Conservation (phyloP, 768 basidiomycete species). For the Dentipellis sp. region DNA sequence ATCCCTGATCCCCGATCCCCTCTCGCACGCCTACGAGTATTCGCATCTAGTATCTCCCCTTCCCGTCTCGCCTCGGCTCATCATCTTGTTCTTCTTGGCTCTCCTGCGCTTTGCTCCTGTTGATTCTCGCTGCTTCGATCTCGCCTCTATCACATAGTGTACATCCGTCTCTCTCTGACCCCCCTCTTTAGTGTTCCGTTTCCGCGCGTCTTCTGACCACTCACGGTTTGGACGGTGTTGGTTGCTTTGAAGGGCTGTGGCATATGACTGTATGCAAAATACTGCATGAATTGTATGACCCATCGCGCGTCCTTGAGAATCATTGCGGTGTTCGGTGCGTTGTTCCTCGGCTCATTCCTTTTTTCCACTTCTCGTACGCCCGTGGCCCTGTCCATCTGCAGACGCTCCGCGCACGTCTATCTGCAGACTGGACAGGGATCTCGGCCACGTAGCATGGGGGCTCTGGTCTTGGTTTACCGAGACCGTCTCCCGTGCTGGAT, state of each 20-base stretch:
- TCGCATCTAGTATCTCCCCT: not conserved
- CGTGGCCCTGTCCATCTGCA: too few relatives aligned
- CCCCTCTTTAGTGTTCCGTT: not conserved
- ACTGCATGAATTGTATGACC: too few relatives aligned
- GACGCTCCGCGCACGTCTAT: not conserved
- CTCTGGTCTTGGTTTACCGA: not conserved
- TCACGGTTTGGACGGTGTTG: too few relatives aligned
- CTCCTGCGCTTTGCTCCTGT: not conserved
- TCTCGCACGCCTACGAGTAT: not conserved
- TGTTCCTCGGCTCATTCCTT: too few relatives aligned
- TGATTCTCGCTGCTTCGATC: not conserved
- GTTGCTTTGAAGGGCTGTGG: too few relatives aligned
- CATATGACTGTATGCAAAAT: too few relatives aligned
- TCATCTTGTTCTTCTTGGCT: not conserved
- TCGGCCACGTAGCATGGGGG: not conserved
- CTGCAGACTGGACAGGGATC: not conserved
- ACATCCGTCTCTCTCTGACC: not conserved
- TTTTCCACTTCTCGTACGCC: too few relatives aligned
- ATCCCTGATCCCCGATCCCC: not conserved
- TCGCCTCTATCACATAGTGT: not conserved
- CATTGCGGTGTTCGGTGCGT: too few relatives aligned
- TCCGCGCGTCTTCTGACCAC: not conserved
- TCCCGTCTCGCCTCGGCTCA: not conserved
- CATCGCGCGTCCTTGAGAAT: too few relatives aligned
- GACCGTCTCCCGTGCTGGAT: not conserved